Evolutionary conservation across 805 yeast species (phyloP).

Genomic region (Clavispora phyllophila): DNA sequence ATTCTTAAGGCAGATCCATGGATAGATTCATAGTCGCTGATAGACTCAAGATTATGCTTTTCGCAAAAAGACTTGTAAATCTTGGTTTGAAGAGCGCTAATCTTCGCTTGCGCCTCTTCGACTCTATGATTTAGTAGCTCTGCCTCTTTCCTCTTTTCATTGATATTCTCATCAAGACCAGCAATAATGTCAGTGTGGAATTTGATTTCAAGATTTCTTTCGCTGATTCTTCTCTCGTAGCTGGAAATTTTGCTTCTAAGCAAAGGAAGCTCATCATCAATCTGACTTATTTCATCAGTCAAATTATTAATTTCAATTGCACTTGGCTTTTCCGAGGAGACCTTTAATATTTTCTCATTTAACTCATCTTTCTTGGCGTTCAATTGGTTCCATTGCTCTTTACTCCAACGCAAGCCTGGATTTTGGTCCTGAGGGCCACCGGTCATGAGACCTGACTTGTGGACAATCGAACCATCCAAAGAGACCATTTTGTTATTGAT

Average conservation of each 20-base stretch:
- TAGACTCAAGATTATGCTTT: constrained; percentile 46
- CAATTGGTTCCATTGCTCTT: constrained; percentile 55
- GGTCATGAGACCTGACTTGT: constrained; percentile 85
- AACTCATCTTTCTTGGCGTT: constrained; percentile 22
- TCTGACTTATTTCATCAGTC: constrained; percentile 47
- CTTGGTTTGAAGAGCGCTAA: constrained; percentile 32
- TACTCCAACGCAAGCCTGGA: constrained; percentile 58
- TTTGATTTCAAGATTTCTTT: constrained; percentile 45
- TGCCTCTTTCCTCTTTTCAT: constrained; percentile 13
- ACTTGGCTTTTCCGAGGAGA: constrained; percentile 45
- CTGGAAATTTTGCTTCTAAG: constrained; percentile 43
- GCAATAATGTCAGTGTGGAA: constrained; percentile 34
- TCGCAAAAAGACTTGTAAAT: constrained; percentile 53
- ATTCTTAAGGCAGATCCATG: constrained; percentile 57
- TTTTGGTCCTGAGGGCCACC: constrained; percentile 68
- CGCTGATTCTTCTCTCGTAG: constrained; percentile 40
- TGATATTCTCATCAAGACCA: constrained; percentile 18
- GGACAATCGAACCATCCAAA: constrained; percentile 78
- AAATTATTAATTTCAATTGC: constrained; percentile 53
- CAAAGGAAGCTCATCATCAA: constrained; percentile 37
- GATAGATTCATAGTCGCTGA: constrained; percentile 64
- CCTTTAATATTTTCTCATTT: constrained; percentile 46
- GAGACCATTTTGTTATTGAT: constrained; percentile 66
- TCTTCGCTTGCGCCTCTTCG: constrained; percentile 13
- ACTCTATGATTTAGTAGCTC: constrained; percentile 18